A percentile compares a stretch with the other conserved stretches of the same genome.
Conservation (phyloP, 176 grass and related monocot species). For the Pontederia paniculata region DNA sequence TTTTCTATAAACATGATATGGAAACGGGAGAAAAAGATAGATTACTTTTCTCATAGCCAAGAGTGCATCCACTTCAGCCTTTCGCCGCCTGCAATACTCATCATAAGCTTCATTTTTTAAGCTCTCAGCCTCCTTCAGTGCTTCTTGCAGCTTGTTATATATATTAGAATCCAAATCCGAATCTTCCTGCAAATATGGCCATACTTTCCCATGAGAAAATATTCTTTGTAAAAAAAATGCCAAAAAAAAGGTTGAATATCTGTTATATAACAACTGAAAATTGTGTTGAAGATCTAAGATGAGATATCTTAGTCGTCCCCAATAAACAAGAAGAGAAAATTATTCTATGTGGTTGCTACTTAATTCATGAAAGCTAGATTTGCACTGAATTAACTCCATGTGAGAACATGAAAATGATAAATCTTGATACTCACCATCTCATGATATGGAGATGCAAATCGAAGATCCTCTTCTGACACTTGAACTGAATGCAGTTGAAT, state of each 20-base stretch:
- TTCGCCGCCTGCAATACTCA: slow-evolving; percentile 50
- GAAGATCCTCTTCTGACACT: slow-evolving; percentile 16
- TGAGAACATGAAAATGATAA: not conserved
- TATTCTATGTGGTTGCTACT: not conserved
- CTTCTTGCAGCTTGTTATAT: slow-evolving; percentile 32
- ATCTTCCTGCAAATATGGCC: slow-evolving; percentile 29
- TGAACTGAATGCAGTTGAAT: slow-evolving; percentile 3
- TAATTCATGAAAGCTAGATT: not conserved
- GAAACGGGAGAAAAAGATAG: slow-evolving; percentile 1
- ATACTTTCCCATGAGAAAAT: not conserved
- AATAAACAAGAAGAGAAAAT: not conserved
- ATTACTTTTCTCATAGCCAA: slow-evolving; percentile 41
- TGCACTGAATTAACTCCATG: not conserved
- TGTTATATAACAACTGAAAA: not conserved
- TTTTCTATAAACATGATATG: not conserved
- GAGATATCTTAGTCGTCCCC: not conserved
- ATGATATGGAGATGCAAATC: slow-evolving; percentile 17
- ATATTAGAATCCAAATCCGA: slow-evolving; percentile 22
- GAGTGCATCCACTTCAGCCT: slow-evolving; percentile 35
- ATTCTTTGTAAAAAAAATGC: not conserved
- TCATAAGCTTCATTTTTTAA: slow-evolving; percentile 31
- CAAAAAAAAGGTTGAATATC: not conserved
- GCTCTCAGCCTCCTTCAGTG: slow-evolving; percentile 28
- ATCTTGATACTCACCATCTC: slow-evolving; percentile 18
- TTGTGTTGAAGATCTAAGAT: not conserved